phyloP scores from a whole-genome alignment of 1,284 basidiomycete species.

The Ceratobasidium sp. region DNA sequence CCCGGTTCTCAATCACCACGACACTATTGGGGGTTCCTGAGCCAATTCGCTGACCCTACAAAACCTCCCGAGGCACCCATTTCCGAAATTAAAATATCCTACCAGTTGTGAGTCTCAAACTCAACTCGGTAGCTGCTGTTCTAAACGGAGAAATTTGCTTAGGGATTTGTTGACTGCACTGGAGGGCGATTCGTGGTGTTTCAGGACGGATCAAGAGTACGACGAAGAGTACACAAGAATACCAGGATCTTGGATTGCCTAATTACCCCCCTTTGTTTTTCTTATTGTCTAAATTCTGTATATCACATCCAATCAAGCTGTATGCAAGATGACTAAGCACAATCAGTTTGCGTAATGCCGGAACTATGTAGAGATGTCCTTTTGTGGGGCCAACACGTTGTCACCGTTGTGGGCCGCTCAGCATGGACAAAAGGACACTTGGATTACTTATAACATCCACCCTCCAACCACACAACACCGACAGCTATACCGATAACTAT shows the following conservation, averaged over 20 bases:
- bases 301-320: no score
- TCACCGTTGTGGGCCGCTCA: no score
- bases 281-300: background rate
- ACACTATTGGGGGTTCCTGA: slow-evolving; percentile 26
- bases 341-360: no score
- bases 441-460: background rate
- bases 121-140: no score
- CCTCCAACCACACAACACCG: background rate
- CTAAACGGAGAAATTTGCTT: background rate
- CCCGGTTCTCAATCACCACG: background rate
- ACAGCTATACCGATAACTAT: background rate
- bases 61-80: slow-evolving; percentile 3
- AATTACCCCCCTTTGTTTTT: background rate
- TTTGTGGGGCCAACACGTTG: slow-evolving; percentile 36
- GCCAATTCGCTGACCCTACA: slow-evolving; percentile 25
- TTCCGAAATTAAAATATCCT: background rate
- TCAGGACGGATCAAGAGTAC: slow-evolving; percentile 7
- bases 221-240: slow-evolving; percentile 23
- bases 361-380: background rate
- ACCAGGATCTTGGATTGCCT: slow-evolving; percentile 13
- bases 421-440: slow-evolving; percentile 13
- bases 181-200: slow-evolving; percentile 16
- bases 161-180: slow-evolving; percentile 24
- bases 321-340: background rate
- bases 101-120: slow-evolving; percentile 21